phyloP scores from a whole-genome alignment of 495 filamentous ascomycete genomes.

The Penicillium pancosmium region DNA sequence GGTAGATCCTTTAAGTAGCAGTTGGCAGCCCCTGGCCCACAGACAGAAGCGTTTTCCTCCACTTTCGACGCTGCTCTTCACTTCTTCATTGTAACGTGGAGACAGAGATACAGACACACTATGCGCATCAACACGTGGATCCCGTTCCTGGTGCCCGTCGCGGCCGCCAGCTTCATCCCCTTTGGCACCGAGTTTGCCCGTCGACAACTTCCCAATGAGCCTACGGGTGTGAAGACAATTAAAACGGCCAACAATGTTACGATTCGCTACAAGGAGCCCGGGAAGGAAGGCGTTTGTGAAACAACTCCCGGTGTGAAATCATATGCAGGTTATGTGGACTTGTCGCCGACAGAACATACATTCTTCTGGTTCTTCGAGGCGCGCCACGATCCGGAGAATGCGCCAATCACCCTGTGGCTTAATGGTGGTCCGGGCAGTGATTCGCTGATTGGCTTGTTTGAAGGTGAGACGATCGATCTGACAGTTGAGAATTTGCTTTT shows the following conservation, averaged over 20 bases:
- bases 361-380: slow-evolving; percentile 58
- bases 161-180: slow-evolving; percentile 22
- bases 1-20: background rate
- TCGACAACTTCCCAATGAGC: slow-evolving; percentile 50
- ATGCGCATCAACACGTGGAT: slow-evolving; percentile 35
- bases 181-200: slow-evolving; percentile 25
- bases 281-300: slow-evolving; percentile 49
- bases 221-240: slow-evolving; percentile 59
- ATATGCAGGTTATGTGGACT: slow-evolving; percentile 51
- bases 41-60: background rate
- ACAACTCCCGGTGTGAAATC: slow-evolving; percentile 52
- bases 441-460: slow-evolving; percentile 72
- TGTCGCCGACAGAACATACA: slow-evolving; percentile 44
- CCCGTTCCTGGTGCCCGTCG: slow-evolving; percentile 29
- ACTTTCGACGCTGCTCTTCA: background rate
- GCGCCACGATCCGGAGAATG: slow-evolving; percentile 50
- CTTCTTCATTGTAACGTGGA: slow-evolving; percentile 3
- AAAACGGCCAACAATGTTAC: slow-evolving; percentile 58
- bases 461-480: slow-evolving; percentile 45
- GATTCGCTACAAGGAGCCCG: slow-evolving; percentile 46
- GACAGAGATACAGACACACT: background rate
- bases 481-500: slow-evolving; percentile 8
- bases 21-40: background rate
- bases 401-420: slow-evolving; percentile 54
- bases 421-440: slow-evolving; percentile 60